Conservation (phyloP, 805 yeast species). For the Candida quercuum region DNA sequence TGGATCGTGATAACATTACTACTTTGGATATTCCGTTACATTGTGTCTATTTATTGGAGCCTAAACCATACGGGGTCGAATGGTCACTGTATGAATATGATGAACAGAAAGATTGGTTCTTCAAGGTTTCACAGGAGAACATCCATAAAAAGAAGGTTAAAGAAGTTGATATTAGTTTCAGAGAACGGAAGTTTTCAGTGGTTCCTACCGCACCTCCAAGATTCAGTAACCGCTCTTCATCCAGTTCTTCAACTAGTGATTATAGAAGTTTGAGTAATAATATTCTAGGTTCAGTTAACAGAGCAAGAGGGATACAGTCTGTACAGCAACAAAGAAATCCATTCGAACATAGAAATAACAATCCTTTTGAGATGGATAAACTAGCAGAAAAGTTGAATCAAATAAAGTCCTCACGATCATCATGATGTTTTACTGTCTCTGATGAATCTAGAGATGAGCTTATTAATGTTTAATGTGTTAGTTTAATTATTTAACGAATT, state of each 20-base stretch:
- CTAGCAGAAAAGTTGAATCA: conserved; percentile 25
- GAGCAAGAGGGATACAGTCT: conserved; percentile 16
- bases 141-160: conserved; percentile 46
- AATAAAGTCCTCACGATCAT: conserved; percentile 3
- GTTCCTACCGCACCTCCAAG: conserved; percentile 68
- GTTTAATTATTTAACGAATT: too few species aligned
- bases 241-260: conserved; percentile 3
- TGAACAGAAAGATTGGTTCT: conserved; percentile 73
- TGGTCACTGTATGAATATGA: conserved; percentile 88
- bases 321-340: conserved; percentile 1
- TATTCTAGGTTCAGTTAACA: conserved; percentile 9
- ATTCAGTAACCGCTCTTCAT: conserved; percentile 5
- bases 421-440: too few species aligned
- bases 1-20: conserved; percentile 74
- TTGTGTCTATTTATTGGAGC: conserved; percentile 83
- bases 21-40: conserved; percentile 92
- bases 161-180: conserved; percentile 65
- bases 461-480: too few species aligned
- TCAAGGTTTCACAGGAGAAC: conserved; percentile 45
- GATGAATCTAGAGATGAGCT: too few species aligned
- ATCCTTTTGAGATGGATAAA: conserved; percentile 18
- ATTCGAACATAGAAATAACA: background rate
- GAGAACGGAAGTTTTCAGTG: conserved; percentile 66
- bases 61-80: conserved; percentile 93
- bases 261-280: background rate